Evolutionary conservation across 371 early-diverging fungal genomes (phyloP).

Genomic region (Coemansia sp.): DNA sequence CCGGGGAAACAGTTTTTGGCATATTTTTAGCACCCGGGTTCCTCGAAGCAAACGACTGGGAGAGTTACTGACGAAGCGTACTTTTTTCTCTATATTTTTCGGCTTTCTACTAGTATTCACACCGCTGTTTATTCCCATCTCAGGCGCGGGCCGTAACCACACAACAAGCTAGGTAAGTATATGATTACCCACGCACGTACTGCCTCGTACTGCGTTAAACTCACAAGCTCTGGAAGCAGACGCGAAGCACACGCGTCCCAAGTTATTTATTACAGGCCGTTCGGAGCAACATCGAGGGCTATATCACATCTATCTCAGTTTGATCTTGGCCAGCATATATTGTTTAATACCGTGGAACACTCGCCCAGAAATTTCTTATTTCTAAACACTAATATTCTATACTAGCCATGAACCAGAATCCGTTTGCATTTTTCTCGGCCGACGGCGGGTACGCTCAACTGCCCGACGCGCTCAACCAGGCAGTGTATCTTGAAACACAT

Average conservation of each 20-base stretch:
- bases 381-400: not conserved
- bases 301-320: slow-evolving; percentile 29
- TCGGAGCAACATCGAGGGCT: not conserved
- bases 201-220: not conserved
- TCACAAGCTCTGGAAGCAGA: not conserved
- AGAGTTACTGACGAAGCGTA: not conserved
- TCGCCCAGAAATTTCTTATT: not conserved
- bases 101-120: not conserved
- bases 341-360: not conserved
- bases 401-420: slow-evolving; percentile 39
- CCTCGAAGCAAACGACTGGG: not conserved
- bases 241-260: not conserved
- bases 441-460: slow-evolving; percentile 40
- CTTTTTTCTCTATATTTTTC: not conserved
- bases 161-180: not conserved
- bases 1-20: not conserved
- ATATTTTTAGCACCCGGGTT: not conserved
- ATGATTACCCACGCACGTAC: not conserved
- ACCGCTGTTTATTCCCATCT: not conserved
- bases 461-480: slow-evolving; percentile 24
- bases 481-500: slow-evolving; percentile 33
- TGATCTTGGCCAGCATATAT: slow-evolving; percentile 5
- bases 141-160: not conserved
- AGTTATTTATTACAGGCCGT: not conserved
- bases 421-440: slow-evolving; percentile 44